A percentile compares a stretch with the other conserved stretches of the same genome.
These are phyloP conservation scores for Diplodia sapinea DNA, from an alignment of 2,329 filamentous ascomycete genomes.

Conservation along the genomic window DNA sequence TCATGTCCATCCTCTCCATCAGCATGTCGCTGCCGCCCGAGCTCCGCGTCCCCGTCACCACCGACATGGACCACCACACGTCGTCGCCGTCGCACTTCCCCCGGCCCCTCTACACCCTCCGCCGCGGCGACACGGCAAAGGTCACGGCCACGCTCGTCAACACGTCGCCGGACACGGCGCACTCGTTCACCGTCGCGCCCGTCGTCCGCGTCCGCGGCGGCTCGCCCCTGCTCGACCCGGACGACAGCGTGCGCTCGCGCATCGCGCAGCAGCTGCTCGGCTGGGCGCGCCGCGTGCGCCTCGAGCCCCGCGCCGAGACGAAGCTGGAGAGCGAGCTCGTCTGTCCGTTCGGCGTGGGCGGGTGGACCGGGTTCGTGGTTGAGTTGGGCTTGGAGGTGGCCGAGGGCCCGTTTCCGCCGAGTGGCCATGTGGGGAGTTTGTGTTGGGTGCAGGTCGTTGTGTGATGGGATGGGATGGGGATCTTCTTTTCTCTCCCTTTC, in stretches of 20 bases:
- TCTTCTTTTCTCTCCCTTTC: too few species aligned
- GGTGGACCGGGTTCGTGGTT: neutral
- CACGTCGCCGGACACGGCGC: constrained; percentile 14
- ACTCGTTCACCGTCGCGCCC: constrained; percentile 23
- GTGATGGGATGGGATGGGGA: neutral
- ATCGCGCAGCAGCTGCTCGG: constrained; percentile 26
- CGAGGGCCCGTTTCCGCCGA: constrained; percentile 19
- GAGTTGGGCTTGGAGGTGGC: constrained; percentile 25
- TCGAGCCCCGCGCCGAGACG: constrained; percentile 11
- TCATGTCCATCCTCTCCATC: constrained; percentile 71
- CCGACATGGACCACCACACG: constrained; percentile 1
- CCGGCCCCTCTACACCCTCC: constrained; percentile 21
- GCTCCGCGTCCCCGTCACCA: neutral
- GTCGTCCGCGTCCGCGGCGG: constrained; percentile 11
- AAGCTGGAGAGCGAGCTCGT: constrained; percentile 24
- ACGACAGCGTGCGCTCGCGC: constrained; percentile 20
- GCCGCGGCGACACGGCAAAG: constrained; percentile 18
- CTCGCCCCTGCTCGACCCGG: constrained; percentile 12
- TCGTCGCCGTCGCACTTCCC: constrained; percentile 33
- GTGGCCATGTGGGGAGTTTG: constrained; percentile 7
- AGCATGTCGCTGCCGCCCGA: constrained; percentile 59
- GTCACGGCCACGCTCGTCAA: constrained; percentile 19
- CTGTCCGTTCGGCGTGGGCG: constrained; percentile 18
- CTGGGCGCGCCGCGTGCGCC: constrained; percentile 15
- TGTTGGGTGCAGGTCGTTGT: constrained; percentile 25